A percentile compares a stretch with the other conserved stretches of the same genome.
These are phyloP conservation scores for Emericellopsis cladophorae DNA, from an alignment of 2,329 filamentous ascomycete species.

Conservation along the genomic window DNA sequence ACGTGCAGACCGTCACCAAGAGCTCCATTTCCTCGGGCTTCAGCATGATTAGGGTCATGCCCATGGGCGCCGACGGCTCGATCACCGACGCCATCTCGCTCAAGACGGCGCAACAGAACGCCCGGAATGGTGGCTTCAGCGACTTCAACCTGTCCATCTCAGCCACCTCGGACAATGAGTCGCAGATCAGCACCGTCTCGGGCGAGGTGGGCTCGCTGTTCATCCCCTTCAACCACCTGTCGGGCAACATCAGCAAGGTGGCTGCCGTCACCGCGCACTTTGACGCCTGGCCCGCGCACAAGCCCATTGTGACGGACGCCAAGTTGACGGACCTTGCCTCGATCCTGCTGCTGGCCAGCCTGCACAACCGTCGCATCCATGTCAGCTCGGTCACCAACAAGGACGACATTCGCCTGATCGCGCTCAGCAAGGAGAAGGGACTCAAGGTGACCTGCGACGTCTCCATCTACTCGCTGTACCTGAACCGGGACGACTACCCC, in stretches of 20 bases:
- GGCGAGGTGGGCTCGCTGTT: constrained; percentile 69
- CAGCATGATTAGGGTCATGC: constrained; percentile 71
- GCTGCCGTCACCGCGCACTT: constrained; percentile 70
- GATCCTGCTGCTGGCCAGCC: constrained; percentile 62
- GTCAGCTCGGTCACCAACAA: constrained; percentile 68
- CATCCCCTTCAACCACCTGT: constrained; percentile 72
- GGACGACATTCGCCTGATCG: constrained; percentile 67
- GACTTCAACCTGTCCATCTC: constrained; percentile 74
- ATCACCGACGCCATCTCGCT: constrained; percentile 62
- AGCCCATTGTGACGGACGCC: constrained; percentile 71
- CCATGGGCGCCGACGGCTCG: constrained; percentile 58
- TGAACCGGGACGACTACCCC: constrained; percentile 59
- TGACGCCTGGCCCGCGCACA: constrained; percentile 62
- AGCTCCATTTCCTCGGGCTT: constrained; percentile 65
- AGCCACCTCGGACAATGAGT: constrained; percentile 59
- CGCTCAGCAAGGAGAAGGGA: constrained; percentile 70
- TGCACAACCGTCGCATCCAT: constrained; percentile 67
- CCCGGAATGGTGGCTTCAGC: constrained; percentile 53
- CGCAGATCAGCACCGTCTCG: constrained; percentile 61
- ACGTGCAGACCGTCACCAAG: constrained; percentile 58
- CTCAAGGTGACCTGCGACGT: constrained; percentile 73
- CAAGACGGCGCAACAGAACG: constrained; percentile 59
- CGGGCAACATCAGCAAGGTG: constrained; percentile 75
- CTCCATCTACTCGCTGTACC: constrained; percentile 66
- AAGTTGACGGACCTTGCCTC: constrained; percentile 74